Evolutionary conservation across 495 filamentous ascomycete genomes (phyloP).

Genomic region (Cladorrhinum samala): DNA sequence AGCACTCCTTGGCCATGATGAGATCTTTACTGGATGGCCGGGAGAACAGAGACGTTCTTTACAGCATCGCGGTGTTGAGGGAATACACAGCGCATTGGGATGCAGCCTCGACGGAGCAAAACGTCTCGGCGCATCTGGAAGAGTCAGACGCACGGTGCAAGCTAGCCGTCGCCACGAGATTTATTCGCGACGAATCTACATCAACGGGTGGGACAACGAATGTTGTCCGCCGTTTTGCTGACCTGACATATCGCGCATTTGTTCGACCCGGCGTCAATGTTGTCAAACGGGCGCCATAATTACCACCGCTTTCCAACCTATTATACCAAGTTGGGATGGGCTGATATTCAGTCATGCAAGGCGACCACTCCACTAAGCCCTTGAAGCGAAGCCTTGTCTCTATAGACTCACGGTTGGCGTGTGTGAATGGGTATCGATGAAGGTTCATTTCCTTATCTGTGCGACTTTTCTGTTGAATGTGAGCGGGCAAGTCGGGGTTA

Average conservation of each 20-base stretch:
- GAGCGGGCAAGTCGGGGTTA: too few relatives aligned
- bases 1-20: conserved; percentile 54
- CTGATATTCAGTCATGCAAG: too few relatives aligned
- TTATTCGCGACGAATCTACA: conserved; percentile 67
- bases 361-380: too few relatives aligned
- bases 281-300: not conserved
- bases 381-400: too few relatives aligned
- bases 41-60: conserved; percentile 89
- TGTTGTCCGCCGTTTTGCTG: conserved; percentile 70
- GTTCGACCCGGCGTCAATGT: conserved; percentile 37
- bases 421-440: too few relatives aligned
- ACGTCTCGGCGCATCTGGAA: conserved; percentile 55
- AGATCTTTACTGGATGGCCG: conserved; percentile 65
- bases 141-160: conserved; percentile 66
- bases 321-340: too few relatives aligned
- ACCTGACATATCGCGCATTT: conserved; percentile 53
- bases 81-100: conserved; percentile 62
- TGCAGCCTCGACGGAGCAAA: conserved; percentile 56
- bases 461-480: too few relatives aligned
- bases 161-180: conserved; percentile 72
- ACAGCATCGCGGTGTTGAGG: conserved; percentile 76
- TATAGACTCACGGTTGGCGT: too few relatives aligned
- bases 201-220: conserved; percentile 69
- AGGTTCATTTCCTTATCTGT: too few relatives aligned
- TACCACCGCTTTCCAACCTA: too few relatives aligned